Evolutionary conservation across 805 yeast genomes (phyloP).

Genomic region (Candida dajiaensis): DNA sequence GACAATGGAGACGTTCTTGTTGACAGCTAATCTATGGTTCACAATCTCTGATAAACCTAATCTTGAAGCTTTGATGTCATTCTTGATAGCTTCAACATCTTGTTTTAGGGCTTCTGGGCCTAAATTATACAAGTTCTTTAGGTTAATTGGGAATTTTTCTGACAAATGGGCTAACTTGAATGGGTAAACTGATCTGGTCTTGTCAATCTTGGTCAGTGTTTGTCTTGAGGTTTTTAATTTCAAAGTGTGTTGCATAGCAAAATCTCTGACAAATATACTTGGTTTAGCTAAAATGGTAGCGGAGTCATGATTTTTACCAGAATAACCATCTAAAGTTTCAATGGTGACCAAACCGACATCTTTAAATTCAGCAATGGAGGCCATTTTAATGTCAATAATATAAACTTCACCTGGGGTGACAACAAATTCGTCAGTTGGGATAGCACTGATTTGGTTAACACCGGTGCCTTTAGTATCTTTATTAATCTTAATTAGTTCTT

Average conservation of each 20-base stretch:
- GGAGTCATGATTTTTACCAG: conserved; percentile 55
- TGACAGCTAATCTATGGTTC: conserved; percentile 72
- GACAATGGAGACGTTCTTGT: conserved; percentile 67
- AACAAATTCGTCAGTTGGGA: conserved; percentile 70
- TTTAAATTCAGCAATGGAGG: conserved; percentile 47
- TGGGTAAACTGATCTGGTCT: conserved; percentile 79
- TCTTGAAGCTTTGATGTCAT: conserved; percentile 56
- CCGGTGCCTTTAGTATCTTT: conserved; percentile 29
- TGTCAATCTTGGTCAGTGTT: conserved; percentile 65
- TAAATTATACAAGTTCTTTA: conserved; percentile 26
- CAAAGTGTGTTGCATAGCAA: conserved; percentile 71
- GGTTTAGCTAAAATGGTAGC: conserved; percentile 52
- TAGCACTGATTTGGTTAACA: conserved; percentile 44
- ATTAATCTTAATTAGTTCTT: conserved; percentile 36
- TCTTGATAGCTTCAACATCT: conserved; percentile 37
- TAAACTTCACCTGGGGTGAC: conserved; percentile 83
- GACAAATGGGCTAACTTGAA: conserved; percentile 77
- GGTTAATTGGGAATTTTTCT: conserved; percentile 51
- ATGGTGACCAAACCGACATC: conserved; percentile 66
- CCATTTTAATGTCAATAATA: conserved; percentile 75
- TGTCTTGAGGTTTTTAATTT: conserved; percentile 71
- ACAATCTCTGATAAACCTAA: conserved; percentile 76
- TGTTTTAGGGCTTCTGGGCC: conserved; percentile 25
- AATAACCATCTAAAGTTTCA: conserved; percentile 56
- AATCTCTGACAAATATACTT: conserved; percentile 78